Evolutionary conservation across 2,329 filamentous ascomycete species (phyloP), one percentile per base, ranked within the genome.

Genomic region (Penicillium sp.): DNA sequence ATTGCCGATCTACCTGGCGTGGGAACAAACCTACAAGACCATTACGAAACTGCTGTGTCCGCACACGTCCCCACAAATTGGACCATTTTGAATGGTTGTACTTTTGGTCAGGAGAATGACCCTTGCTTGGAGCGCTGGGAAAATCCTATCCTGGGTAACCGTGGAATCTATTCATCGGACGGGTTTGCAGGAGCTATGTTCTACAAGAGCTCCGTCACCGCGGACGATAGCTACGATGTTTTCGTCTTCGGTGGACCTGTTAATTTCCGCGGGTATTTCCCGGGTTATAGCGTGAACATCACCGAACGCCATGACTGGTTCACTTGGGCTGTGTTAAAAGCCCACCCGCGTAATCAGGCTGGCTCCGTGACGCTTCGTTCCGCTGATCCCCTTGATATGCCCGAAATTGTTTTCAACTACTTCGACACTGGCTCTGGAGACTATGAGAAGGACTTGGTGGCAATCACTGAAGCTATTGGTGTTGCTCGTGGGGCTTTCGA

Each of bases 1-100:
- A 60, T 86, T 16, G 74, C 79, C 4, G 78, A 87, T 57, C 81
- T 84, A 0, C 81, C 82, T 1, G 83, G 86, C 42, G 85, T 90
- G 2, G 86, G 86, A 5, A 81, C 80, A 53, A 86, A 88, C 70
- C 76, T 89, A 3, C 76, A 86, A 54, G 86, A 89, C 64, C 84
- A 86, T 56, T 70, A 70, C 16, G 67, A 71, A 21, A 62, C 64
- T 71, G 45, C 69, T 81, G 13, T 81, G 9, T 58, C 64, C 22
- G 63, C 57, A 29, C 56, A 59, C 4, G 16, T 53, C 13, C 59
- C 82, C 82, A 42, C 81, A 81, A 51, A 71, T 52, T 74, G 74
- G 56, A 56, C 58, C 21, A 52, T 69, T 34, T 67, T 71, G 34
- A 52, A 67, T 13, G 63, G 65, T 14, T 75, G 72, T 58, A 75